Percentiles rank a stretch among this genome's conserved stretches.
phyloP scores from a whole-genome alignment of 2,329 filamentous ascomycete genomes.

The Claviceps spartinae region DNA sequence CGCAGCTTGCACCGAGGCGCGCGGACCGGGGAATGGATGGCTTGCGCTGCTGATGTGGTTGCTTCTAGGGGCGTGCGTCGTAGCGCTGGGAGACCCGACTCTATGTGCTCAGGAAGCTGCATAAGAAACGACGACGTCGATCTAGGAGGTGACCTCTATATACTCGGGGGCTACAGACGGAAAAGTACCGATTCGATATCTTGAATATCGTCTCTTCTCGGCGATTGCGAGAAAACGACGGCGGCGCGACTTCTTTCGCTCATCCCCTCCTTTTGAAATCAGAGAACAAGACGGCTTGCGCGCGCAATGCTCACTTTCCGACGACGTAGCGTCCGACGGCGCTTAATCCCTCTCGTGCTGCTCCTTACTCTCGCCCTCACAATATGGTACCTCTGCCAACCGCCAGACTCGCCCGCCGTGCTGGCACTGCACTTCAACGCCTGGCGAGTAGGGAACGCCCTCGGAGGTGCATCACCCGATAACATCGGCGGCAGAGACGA shows the following conservation, averaged over 20 bases:
- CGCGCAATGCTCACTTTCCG: conserved; percentile 12
- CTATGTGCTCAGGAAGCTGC: not conserved
- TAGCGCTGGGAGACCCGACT: not conserved
- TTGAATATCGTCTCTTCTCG: too few species aligned
- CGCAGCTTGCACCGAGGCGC: not conserved
- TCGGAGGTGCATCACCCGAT: conserved; percentile 16
- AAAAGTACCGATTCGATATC: too few species aligned
- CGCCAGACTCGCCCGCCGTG: conserved; percentile 19
- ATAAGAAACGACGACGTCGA: not conserved
- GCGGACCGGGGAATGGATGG: not conserved
- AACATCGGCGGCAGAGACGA: conserved; percentile 28
- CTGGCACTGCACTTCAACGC: conserved; percentile 22
- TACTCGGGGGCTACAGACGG: too few species aligned
- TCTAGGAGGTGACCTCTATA: too few species aligned
- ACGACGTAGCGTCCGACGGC: conserved; percentile 16
- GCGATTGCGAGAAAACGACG: too few species aligned
- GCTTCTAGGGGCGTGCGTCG: not conserved
- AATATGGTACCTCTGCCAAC: conserved; percentile 17
- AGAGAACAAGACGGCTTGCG: not conserved
- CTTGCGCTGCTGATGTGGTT: not conserved
- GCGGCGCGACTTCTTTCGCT: not conserved
- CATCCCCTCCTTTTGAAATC: too few species aligned
- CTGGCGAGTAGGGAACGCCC: conserved; percentile 17
- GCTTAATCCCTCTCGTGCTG: conserved; percentile 12
- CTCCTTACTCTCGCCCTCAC: conserved; percentile 13